A percentile compares a stretch with the other conserved stretches of the same genome.
These are phyloP conservation scores for Leccinum pellstonianum DNA, from an alignment of 768 basidiomycete species.

Conservation along the genomic window DNA sequence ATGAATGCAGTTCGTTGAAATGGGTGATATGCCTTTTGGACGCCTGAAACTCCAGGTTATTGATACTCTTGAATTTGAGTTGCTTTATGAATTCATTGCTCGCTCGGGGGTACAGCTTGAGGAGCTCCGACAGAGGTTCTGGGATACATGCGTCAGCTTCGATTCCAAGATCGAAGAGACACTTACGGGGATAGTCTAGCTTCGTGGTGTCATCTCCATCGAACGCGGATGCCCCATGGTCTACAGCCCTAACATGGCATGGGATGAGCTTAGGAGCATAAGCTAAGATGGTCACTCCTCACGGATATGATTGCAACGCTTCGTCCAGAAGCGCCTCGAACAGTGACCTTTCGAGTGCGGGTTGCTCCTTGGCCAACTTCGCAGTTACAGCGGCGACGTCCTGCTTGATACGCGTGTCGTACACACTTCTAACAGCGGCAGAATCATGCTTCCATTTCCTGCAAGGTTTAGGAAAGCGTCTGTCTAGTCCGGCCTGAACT, in stretches of 20 bases:
- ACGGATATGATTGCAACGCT: conserved; percentile 26
- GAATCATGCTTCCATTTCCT: conserved; percentile 23
- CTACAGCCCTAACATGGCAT: conserved; percentile 11
- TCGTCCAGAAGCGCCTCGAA: conserved; percentile 28
- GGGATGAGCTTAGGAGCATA: neutral
- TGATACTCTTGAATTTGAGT: conserved; percentile 10
- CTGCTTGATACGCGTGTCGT: rapidly evolving
- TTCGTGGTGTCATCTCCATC: neutral
- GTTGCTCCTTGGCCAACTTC: conserved; percentile 7
- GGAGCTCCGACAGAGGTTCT: conserved; percentile 13
- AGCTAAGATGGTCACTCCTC: conserved; percentile 15
- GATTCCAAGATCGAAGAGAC: neutral
- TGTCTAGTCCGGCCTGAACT: conserved; percentile 27
- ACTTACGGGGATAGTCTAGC: conserved; percentile 5
- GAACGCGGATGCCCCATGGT: conserved; percentile 14
- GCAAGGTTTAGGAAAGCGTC: conserved; percentile 25
- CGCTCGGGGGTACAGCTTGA: conserved; percentile 11
- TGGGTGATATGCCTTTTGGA: conserved; percentile 19
- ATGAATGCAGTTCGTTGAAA: conserved; percentile 2
- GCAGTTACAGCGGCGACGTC: neutral
- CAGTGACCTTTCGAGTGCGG: conserved; percentile 16
- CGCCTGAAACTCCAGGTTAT: conserved; percentile 5
- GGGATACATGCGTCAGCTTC: neutral
- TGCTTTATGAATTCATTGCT: neutral
- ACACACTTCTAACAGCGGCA: neutral